phyloP scores from a whole-genome alignment of 2,329 filamentous ascomycete genomes.

The Monilinia polystroma region DNA sequence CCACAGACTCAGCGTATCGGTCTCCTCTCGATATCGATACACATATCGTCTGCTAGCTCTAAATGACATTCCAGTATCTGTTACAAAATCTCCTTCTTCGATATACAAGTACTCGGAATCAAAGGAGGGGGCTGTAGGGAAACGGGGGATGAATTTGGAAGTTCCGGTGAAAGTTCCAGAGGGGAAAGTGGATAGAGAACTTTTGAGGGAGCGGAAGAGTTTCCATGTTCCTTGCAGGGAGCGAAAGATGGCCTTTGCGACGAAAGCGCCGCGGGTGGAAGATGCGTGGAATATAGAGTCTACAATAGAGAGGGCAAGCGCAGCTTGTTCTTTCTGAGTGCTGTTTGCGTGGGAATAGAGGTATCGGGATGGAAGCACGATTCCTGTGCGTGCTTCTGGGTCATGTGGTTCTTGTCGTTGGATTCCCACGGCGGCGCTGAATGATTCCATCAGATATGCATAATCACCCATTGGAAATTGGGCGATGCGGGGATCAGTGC shows the following conservation, averaged over 20 bases:
- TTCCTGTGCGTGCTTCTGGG: conserved; percentile 43
- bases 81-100: conserved; percentile 64
- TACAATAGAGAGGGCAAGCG: conserved; percentile 43
- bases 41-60: conserved; percentile 64
- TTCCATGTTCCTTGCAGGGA: conserved; percentile 70
- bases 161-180: conserved; percentile 64
- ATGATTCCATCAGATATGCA: conserved; percentile 70
- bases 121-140: conserved; percentile 51
- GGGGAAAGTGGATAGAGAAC: conserved; percentile 56
- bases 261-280: conserved; percentile 47
- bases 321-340: conserved; percentile 44
- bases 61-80: conserved; percentile 42
- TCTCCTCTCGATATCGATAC: conserved; percentile 64
- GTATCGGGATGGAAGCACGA: conserved; percentile 49
- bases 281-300: conserved; percentile 30
- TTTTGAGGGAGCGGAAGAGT: conserved; percentile 57
- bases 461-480: conserved; percentile 89
- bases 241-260: conserved; percentile 66
- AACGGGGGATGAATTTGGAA: conserved; percentile 62
- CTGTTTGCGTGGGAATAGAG: conserved; percentile 42
- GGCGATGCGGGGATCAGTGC: conserved; percentile 44
- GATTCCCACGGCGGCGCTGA: conserved; percentile 59
- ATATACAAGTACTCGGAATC: conserved; percentile 62
- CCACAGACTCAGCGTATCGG: conserved; percentile 67
- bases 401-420: conserved; percentile 41